Conservation (phyloP, 805 yeast genomes). For the Grigorovia yakushimaensis region DNA sequence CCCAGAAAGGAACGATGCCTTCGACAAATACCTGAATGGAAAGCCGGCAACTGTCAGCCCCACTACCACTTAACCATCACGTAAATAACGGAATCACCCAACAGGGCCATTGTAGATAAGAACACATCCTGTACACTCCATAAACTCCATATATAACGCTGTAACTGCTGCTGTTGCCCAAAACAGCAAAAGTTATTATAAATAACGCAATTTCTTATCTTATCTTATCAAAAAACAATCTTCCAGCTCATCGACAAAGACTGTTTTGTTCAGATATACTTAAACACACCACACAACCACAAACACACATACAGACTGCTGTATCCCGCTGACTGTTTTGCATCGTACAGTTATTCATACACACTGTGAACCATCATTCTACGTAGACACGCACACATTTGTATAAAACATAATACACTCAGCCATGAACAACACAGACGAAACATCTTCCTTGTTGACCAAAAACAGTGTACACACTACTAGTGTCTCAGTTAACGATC, state of each 20-base stretch:
- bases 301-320: neutral
- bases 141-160: too few species aligned
- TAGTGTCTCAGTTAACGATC: neutral
- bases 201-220: too few species aligned
- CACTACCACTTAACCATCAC: neutral
- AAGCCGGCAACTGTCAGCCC: slow-evolving; percentile 2
- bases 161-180: too few species aligned
- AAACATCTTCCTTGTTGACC: slow-evolving; percentile 12
- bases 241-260: neutral
- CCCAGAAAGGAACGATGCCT: slow-evolving; percentile 83
- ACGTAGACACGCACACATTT: neutral
- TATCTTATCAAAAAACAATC: neutral
- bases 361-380: too few species aligned
- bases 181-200: too few species aligned
- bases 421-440: slow-evolving; percentile 6
- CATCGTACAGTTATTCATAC: too few species aligned
- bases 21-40: slow-evolving; percentile 32
- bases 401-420: neutral
- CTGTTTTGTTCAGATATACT: neutral
- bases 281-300: neutral
- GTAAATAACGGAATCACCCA: neutral
- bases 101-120: neutral
- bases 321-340: too few species aligned
- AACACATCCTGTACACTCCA: too few species aligned
- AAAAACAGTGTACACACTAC: neutral